These are phyloP conservation scores for Fraxinus floribunda DNA, from an alignment of 305 asterid genomes.

Conservation along the genomic window DNA sequence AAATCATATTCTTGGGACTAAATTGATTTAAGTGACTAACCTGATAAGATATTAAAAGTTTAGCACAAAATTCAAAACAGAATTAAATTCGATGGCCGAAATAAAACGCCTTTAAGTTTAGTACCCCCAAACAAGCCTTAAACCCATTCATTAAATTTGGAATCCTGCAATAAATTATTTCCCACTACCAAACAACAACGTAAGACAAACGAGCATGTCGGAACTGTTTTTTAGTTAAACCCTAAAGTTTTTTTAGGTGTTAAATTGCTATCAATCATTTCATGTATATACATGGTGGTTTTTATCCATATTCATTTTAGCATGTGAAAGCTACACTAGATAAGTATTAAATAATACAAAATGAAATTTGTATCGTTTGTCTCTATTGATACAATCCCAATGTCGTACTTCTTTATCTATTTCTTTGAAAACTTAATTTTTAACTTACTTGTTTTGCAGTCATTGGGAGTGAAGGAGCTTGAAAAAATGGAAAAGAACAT, in stretches of 20 bases:
- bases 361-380: neutral
- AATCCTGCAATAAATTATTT: neutral
- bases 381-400: neutral
- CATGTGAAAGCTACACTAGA: neutral
- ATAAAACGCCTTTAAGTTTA: neutral
- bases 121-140: neutral
- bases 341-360: neutral
- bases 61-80: neutral
- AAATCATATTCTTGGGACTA: neutral
- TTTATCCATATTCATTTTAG: neutral
- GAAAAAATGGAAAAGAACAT: neutral
- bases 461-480: neutral
- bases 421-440: neutral
- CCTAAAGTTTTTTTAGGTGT: neutral
- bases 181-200: neutral
- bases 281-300: neutral
- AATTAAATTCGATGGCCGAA: neutral
- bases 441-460: neutral
- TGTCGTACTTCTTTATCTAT: neutral
- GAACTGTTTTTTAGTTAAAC: slow-evolving; percentile 2
- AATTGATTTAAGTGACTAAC: neutral
- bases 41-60: neutral
- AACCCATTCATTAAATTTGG: neutral
- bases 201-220: neutral
- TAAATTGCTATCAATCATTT: neutral